Evolutionary conservation across 1,139 yeast species (phyloP).

Genomic region (Groenewaldozyma auringiensis): DNA sequence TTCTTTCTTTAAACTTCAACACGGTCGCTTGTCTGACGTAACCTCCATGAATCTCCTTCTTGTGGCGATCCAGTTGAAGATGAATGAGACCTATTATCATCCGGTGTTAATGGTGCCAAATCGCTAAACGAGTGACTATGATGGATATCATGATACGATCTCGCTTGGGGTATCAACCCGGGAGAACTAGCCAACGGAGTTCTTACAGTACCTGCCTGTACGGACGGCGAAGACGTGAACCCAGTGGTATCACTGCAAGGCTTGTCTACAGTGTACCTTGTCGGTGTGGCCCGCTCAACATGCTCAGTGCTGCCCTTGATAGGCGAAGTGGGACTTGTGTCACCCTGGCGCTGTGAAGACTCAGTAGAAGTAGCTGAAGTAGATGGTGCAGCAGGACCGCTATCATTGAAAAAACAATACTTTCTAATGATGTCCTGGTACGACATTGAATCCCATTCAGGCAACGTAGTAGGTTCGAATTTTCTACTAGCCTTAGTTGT

Average conservation of each 20-base stretch:
- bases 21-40: not conserved
- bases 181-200: conserved; percentile 1
- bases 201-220: not conserved
- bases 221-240: not conserved
- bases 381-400: not conserved
- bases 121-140: not conserved
- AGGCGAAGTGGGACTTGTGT: not conserved
- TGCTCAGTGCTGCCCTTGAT: not conserved
- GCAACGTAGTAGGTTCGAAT: conserved; percentile 5
- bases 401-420: conserved; percentile 54
- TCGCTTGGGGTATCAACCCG: not conserved
- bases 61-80: not conserved
- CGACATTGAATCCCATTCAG: conserved; percentile 47
- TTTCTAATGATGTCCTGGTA: conserved; percentile 64
- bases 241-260: too few species aligned
- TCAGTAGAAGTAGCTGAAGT: not conserved
- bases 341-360: not conserved
- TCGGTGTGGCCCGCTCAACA: not conserved
- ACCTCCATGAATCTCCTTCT: not conserved
- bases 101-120: not conserved
- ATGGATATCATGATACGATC: not conserved
- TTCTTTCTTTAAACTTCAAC: not conserved
- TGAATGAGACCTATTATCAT: not conserved
- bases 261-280: not conserved
- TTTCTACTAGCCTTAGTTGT: conserved; percentile 5